Percentiles rank a stretch among this genome's conserved stretches.
These are phyloP conservation scores for Alternaria hordeiaustralica DNA, from an alignment of 2,329 filamentous ascomycete genomes.

Conservation along the genomic window DNA sequence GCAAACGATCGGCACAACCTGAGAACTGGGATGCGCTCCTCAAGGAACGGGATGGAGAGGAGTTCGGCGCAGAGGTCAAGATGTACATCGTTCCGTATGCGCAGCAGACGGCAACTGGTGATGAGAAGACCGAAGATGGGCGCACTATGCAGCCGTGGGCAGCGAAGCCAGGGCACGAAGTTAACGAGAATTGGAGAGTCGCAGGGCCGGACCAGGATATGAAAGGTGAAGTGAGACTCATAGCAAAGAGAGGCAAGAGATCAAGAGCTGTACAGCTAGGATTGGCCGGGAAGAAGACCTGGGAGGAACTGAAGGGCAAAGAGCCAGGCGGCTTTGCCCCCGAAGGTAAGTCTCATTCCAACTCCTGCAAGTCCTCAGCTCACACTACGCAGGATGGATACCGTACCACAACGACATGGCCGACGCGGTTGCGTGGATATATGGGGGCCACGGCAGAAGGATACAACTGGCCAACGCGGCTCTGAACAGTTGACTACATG, in stretches of 20 bases:
- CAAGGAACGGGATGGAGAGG: slow-evolving; percentile 38
- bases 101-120: slow-evolving; percentile 18
- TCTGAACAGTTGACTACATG: slow-evolving; percentile 23
- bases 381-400: slow-evolving; percentile 33
- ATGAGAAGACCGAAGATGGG: slow-evolving; percentile 23
- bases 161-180: slow-evolving; percentile 38
- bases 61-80: slow-evolving; percentile 38
- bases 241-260: slow-evolving; percentile 39
- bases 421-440: slow-evolving; percentile 46
- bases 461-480: slow-evolving; percentile 41
- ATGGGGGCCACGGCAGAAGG: slow-evolving; percentile 41
- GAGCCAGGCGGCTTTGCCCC: slow-evolving; percentile 30
- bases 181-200: slow-evolving; percentile 35
- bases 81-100: slow-evolving; percentile 41
- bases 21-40: slow-evolving; percentile 40
- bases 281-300: slow-evolving; percentile 32
- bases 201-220: slow-evolving; percentile 39
- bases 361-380: neutral
- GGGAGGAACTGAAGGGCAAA: slow-evolving; percentile 41
- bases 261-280: slow-evolving; percentile 35
- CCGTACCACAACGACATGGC: slow-evolving; percentile 47
- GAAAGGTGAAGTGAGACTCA: slow-evolving; percentile 42
- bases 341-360: slow-evolving; percentile 29
- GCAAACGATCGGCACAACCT: slow-evolving; percentile 37
- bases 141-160: slow-evolving; percentile 36